These are phyloP conservation scores for Physocladia obscura DNA, from an alignment of 192 early-diverging fungal genomes.

Conservation along the genomic window DNA sequence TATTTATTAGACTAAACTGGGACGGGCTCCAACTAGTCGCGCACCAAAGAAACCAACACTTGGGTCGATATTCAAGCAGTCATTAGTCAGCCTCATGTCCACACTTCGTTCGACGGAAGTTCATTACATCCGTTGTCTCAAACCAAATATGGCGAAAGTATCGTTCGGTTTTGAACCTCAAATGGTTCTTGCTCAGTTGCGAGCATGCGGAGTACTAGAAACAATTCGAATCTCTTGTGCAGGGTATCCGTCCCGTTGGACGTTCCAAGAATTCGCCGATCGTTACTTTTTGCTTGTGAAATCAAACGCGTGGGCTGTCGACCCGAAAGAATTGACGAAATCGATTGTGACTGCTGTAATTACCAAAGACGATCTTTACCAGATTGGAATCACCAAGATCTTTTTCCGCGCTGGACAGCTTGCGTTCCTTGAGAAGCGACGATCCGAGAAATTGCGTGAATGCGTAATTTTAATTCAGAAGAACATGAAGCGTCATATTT, in stretches of 20 bases:
- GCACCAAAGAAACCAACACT: constrained; percentile 77
- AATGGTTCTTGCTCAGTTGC: constrained; percentile 84
- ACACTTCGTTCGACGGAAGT: constrained; percentile 84
- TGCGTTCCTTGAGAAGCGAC: constrained; percentile 84
- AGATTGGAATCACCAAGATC: constrained; percentile 92
- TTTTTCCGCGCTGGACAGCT: constrained; percentile 98
- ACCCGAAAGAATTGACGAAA: constrained; percentile 46
- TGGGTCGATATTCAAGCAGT: constrained; percentile 82
- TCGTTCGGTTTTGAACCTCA: constrained; percentile 87
- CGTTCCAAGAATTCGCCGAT: constrained; percentile 88
- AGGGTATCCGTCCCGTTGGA: constrained; percentile 85
- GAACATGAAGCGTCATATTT: constrained; percentile 72
- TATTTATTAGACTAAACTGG: constrained; percentile 25
- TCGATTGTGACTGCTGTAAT: constrained; percentile 64
- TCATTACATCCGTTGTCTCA: constrained; percentile 93
- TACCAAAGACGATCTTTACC: constrained; percentile 80
- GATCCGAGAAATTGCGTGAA: constrained; percentile 62
- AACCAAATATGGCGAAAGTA: constrained; percentile 85
- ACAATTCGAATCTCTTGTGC: constrained; percentile 98
- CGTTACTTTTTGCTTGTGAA: constrained; percentile 63
- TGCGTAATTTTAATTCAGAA: constrained; percentile 88
- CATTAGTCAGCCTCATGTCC: constrained; percentile 77
- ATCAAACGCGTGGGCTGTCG: constrained; percentile 56
- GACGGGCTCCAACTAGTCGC: constrained; percentile 39
- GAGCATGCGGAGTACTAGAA: constrained; percentile 98